A percentile compares a stretch with the other conserved stretches of the same genome.
Evolutionary conservation across 1,139 yeast species (phyloP).

Genomic region (Pichia cactophila): DNA sequence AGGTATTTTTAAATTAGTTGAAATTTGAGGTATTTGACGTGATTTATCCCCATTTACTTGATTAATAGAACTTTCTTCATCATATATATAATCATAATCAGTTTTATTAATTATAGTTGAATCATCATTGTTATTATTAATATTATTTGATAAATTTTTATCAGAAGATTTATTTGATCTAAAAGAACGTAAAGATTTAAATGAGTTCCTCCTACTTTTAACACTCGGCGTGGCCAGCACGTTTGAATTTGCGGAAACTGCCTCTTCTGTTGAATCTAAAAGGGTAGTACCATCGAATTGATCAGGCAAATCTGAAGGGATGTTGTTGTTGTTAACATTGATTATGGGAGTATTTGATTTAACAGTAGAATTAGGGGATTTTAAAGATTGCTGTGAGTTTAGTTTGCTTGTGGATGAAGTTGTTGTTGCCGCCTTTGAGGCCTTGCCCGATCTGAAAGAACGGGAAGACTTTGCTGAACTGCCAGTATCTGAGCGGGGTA

Average conservation of each 20-base stretch:
- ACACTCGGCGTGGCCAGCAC: conserved; percentile 3
- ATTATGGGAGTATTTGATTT: background rate
- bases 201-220: conserved; percentile 23
- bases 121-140: background rate
- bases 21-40: background rate
- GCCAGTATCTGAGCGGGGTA: conserved; percentile 25
- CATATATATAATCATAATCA: conserved; percentile 14
- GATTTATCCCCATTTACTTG: background rate
- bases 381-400: background rate
- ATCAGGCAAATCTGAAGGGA: background rate
- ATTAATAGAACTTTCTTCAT: conserved; percentile 6
- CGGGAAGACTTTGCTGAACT: conserved; percentile 24
- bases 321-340: background rate
- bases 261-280: background rate
- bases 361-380: background rate
- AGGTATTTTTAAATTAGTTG: conserved; percentile 31
- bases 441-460: conserved; percentile 17
- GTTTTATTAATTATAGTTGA: conserved; percentile 5
- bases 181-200: conserved; percentile 19
- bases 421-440: background rate
- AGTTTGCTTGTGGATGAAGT: background rate
- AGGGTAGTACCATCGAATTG: background rate
- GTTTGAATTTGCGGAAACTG: background rate
- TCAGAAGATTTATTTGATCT: conserved; percentile 17
- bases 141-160: conserved; percentile 8